phyloP scores from a whole-genome alignment of 202 grass and related monocot genomes.

The Setaria viridis region DNA sequence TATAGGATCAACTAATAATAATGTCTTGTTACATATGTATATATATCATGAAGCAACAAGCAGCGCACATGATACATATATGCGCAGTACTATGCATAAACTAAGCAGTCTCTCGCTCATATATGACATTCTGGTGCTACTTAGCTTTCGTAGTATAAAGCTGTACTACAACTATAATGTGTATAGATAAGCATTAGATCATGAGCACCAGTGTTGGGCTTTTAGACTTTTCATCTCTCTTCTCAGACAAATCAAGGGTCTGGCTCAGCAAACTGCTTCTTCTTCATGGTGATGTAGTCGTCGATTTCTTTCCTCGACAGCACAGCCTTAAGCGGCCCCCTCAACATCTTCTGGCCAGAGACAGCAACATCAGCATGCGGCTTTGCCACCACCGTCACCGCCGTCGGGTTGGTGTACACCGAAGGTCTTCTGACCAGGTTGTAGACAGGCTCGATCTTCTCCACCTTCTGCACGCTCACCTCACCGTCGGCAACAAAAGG shows the following conservation, averaged over 20 bases:
- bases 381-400: slow-evolving; percentile 6
- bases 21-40: neutral
- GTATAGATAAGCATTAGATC: neutral
- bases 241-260: neutral
- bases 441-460: slow-evolving; percentile 45
- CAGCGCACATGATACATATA: slow-evolving; percentile 1
- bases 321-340: neutral
- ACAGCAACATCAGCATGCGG: neutral
- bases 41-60: neutral
- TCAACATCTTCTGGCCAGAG: neutral
- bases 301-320: slow-evolving; percentile 22
- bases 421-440: slow-evolving; percentile 40
- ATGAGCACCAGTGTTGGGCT: neutral
- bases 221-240: neutral
- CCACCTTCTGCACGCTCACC: slow-evolving; percentile 52
- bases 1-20: neutral
- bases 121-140: neutral
- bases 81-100: neutral
- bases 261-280: slow-evolving; percentile 9
- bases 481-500: slow-evolving; percentile 24
- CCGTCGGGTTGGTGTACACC: neutral
- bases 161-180: neutral
- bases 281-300: slow-evolving; percentile 34
- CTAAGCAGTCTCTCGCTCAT: neutral
- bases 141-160: neutral